Evolutionary conservation across 345 rosid genomes (phyloP).

Genomic region (Gossypium ekmanianum): DNA sequence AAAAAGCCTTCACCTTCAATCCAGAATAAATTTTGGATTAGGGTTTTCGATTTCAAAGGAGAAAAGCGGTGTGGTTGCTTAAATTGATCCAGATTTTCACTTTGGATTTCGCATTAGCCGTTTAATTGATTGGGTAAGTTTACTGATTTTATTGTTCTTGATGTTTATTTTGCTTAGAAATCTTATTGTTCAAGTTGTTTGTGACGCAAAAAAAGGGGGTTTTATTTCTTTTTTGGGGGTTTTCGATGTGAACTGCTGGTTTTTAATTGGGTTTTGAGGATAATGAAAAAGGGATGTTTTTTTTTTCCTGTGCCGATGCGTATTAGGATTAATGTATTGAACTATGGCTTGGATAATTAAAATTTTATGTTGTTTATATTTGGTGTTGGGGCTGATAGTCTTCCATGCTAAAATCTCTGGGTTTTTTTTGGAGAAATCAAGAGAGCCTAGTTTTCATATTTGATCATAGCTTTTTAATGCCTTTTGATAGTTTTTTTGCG

Average conservation of each 20-base stretch:
- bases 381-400: background rate
- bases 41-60: slow-evolving; percentile 11
- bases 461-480: background rate
- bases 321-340: background rate
- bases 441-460: background rate
- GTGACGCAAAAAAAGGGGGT: background rate
- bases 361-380: background rate
- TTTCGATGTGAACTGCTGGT: background rate
- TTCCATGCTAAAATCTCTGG: background rate
- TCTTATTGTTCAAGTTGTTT: background rate
- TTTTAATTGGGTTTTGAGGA: background rate
- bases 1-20: too few species aligned
- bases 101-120: background rate
- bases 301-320: background rate
- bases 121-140: background rate
- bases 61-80: background rate
- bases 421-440: background rate
- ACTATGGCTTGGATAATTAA: background rate
- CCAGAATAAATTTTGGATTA: background rate
- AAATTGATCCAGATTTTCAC: background rate
- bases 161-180: background rate
- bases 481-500: background rate
- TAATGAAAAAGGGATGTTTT: background rate
- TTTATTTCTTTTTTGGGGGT: background rate
- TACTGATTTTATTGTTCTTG: background rate